Percentiles rank a stretch among this genome's conserved stretches.
Evolutionary conservation across 768 basidiomycete genomes (phyloP).

Genomic region (Tremella fuciformis): DNA sequence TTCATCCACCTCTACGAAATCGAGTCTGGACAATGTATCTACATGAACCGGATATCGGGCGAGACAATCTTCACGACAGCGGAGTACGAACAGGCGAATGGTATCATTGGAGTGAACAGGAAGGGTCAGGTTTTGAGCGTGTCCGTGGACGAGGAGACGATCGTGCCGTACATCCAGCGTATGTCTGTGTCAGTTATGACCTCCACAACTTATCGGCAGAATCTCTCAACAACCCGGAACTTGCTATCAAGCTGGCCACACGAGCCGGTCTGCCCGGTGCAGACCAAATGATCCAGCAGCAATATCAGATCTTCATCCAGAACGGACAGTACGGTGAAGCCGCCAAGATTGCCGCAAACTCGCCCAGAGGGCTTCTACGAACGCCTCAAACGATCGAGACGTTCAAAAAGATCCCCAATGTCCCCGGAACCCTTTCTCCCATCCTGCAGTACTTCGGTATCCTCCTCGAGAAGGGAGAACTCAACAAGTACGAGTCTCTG

Average conservation of each 20-base stretch:
- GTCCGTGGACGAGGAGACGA: constrained; percentile 90
- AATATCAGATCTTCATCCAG: constrained; percentile 87
- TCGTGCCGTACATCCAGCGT: constrained; percentile 90
- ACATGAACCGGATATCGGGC: constrained; percentile 99
- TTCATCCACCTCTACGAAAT: constrained; percentile 99
- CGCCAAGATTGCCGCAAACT: constrained; percentile 96
- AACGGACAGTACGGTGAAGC: constrained; percentile 87
- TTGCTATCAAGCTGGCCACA: constrained; percentile 96
- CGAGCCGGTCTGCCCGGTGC: constrained; percentile 95
- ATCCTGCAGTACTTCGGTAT: constrained; percentile 99
- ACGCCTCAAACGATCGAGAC: constrained; percentile 93
- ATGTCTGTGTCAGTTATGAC: constrained; percentile 16
- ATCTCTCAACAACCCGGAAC: constrained; percentile 92
- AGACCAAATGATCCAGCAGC: constrained; percentile 90
- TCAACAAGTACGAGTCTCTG: constrained; percentile 92
- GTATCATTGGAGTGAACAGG: constrained; percentile 99
- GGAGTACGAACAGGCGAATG: constrained; percentile 86
- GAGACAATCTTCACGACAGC: constrained; percentile 99
- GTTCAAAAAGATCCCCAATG: constrained; percentile 92
- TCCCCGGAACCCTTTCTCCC: constrained; percentile 84
- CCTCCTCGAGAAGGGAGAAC: constrained; percentile 94
- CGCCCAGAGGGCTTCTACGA: constrained; percentile 89
- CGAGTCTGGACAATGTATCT: constrained; percentile 93
- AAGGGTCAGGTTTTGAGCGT: constrained; percentile 98
- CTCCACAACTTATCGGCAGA: constrained; percentile 20